phyloP scores from a whole-genome alignment of 2,329 filamentous ascomycete genomes.

The Colletotrichum sp. region DNA sequence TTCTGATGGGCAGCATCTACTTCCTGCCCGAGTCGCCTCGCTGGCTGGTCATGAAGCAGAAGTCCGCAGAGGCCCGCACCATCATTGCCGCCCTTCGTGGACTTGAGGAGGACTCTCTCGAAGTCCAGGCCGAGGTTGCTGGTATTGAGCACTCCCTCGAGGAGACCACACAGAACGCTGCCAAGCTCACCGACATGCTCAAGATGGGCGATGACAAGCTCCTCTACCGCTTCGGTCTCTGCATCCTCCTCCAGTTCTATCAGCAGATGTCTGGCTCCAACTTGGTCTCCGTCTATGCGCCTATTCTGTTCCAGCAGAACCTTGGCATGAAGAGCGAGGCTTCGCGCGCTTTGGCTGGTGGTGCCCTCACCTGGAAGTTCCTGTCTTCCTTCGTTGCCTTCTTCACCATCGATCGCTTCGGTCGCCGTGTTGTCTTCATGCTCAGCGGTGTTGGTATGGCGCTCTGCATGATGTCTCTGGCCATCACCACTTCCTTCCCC shows the following conservation, averaged over 20 bases:
- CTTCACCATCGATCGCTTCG: constrained; percentile 54
- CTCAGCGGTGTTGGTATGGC: constrained; percentile 57
- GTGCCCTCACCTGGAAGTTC: constrained; percentile 61
- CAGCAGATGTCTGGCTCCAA: constrained; percentile 33
- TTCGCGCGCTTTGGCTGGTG: constrained; percentile 47
- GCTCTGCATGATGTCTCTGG: constrained; percentile 57
- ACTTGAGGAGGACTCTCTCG: constrained; percentile 49
- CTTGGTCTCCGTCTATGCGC: constrained; percentile 41
- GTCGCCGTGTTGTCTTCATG: constrained; percentile 55
- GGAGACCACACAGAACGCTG: constrained; percentile 37
- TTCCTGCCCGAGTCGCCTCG: constrained; percentile 36
- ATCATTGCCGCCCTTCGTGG: constrained; percentile 48
- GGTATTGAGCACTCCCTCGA: constrained; percentile 54
- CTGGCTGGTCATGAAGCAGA: constrained; percentile 34
- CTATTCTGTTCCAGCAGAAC: constrained; percentile 44
- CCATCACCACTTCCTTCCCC: constrained; percentile 54
- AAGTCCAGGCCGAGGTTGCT: constrained; percentile 53
- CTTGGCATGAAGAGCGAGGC: constrained; percentile 40
- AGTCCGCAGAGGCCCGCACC: constrained; percentile 32
- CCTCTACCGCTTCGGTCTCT: constrained; percentile 50
- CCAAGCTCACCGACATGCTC: constrained; percentile 46
- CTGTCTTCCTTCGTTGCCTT: constrained; percentile 54
- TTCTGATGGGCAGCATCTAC: constrained; percentile 37
- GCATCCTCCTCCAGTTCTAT: constrained; percentile 57
- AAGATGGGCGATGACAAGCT: constrained; percentile 54